Conservation (phyloP, 768 basidiomycete species). For the Hortiboletus flavorubellus region DNA sequence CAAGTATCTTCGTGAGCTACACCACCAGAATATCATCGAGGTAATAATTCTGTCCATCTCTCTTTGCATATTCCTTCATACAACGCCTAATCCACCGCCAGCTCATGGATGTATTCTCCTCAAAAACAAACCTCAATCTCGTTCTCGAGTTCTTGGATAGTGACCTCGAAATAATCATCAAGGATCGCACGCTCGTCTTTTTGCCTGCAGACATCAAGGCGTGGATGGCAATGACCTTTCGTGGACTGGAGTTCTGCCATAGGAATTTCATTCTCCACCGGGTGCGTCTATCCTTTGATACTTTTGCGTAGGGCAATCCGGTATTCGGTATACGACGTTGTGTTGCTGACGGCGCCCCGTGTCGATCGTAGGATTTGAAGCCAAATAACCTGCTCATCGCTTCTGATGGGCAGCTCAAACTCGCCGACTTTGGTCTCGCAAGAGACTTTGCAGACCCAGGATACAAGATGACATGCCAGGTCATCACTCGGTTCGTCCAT, state of each 20-base stretch:
- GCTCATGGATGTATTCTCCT: constrained; percentile 96
- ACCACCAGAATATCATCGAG: constrained; percentile 94
- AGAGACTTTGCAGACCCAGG: constrained; percentile 94
- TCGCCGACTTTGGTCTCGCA: constrained; percentile 98
- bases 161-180: constrained; percentile 96
- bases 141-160: constrained; percentile 96
- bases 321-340: not conserved
- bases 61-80: not conserved
- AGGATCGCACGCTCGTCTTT: constrained; percentile 89
- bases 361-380: constrained; percentile 76
- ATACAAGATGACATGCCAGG: constrained; percentile 96
- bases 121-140: constrained; percentile 93
- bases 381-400: constrained; percentile 97
- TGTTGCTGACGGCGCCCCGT: constrained; percentile 10
- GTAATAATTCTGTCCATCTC: constrained; percentile 42
- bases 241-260: constrained; percentile 98
- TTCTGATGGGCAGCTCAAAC: constrained; percentile 86
- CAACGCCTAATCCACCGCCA: constrained; percentile 29
- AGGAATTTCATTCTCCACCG: constrained; percentile 91
- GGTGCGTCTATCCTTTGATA: constrained; percentile 43
- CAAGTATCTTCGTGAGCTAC: constrained; percentile 91
- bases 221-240: constrained; percentile 98
- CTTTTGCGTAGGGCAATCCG: constrained; percentile 9
- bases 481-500: constrained; percentile 82
- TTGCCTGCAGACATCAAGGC: constrained; percentile 95